Base-by-base conservation (phyloP, 1,284 basidiomycete species). In the Anthracocystis setariae region DNA sequence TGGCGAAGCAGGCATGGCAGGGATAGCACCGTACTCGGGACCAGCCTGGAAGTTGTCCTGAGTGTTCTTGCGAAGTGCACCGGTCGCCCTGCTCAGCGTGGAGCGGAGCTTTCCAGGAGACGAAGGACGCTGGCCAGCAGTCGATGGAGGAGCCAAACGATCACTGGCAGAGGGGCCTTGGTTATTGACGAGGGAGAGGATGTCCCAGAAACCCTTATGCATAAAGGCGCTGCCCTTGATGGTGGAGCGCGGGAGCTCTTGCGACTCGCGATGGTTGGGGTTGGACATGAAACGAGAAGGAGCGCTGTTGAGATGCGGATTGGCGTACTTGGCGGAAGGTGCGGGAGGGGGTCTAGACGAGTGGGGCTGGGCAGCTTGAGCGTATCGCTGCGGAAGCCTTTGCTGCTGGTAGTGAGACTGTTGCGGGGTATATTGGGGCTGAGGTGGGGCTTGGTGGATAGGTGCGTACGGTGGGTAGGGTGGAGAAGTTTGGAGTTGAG, bases 191-290 rank as follows among this genome's bases (percentile, higher is more conserved):
- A 79, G 67, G 39, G 74, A 75, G 49, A 79, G 58, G 51, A 79
- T 77, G 50, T 79, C 78, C 58, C 71, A 79, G 50, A 79, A 79
- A 24, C 78, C 78, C 49, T 79, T 79, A 69, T 79, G 78, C 75
- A 78, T 77, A 57, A 78, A 78, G 2, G 73, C 77, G 46, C 75
- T 78, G 18, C 77, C 76, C 40, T 69, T 61, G 35, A 67, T 46
- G 18, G 56, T 64, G 38, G 62, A 62, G 37, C 69, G 65, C 3
- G 61, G 56, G 35, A 46, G 45, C 10, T 67, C 65, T 43, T 64
- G 46, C 46, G 51, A 45, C 20, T 72, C 61, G 37, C 45, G 47
- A 21, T 64, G 62, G 21, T 35, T 42, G n/a, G 61, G 47, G 12
- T 44, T 61, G 33, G 20, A 21, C 8, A 61, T 50, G 37, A 74